Evolutionary conservation across 1,284 basidiomycete species (phyloP).

Genomic region (Rhodotorula sp.): DNA sequence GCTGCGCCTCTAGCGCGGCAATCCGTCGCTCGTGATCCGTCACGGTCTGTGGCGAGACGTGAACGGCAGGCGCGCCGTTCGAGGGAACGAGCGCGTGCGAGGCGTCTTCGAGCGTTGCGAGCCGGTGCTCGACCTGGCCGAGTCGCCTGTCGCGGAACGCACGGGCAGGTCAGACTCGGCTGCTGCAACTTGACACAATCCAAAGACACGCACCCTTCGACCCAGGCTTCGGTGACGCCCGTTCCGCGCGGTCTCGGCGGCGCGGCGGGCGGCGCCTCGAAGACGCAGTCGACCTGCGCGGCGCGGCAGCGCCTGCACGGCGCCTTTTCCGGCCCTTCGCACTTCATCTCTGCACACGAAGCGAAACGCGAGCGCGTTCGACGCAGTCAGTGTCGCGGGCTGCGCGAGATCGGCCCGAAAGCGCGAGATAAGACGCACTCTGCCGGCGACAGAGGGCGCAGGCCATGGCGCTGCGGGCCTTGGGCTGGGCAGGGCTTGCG

Average conservation of each 20-base stretch:
- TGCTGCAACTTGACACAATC: too few species aligned
- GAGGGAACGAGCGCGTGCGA: background rate
- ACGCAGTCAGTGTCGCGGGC: too few species aligned
- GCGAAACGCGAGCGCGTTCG: too few species aligned
- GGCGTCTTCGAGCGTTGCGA: conserved; percentile 26
- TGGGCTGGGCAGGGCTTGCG: conserved; percentile 5
- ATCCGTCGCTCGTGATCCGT: conserved; percentile 35
- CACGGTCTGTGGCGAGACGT: background rate
- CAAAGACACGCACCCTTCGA: conserved; percentile 21
- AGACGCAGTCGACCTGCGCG: conserved; percentile 31
- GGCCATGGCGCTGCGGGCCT: conserved; percentile 34
- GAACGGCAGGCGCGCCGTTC: background rate
- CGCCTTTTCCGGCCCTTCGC: conserved; percentile 35
- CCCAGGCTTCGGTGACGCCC: conserved; percentile 23
- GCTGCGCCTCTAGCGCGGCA: conserved; percentile 35
- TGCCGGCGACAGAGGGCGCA: conserved; percentile 29
- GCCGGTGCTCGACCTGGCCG: conserved; percentile 21
- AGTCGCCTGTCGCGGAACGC: conserved; percentile 8
- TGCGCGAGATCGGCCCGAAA: too few species aligned
- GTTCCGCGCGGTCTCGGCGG: conserved; percentile 14
- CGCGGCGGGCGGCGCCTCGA: conserved; percentile 27
- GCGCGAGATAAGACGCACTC: conserved; percentile 4
- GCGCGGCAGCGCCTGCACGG: conserved; percentile 28
- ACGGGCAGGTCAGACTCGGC: background rate
- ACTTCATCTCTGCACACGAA: conserved; percentile 29